Base-by-base conservation (phyloP, 495 filamentous ascomycete genomes). In the Aspergillus taichungensis region DNA sequence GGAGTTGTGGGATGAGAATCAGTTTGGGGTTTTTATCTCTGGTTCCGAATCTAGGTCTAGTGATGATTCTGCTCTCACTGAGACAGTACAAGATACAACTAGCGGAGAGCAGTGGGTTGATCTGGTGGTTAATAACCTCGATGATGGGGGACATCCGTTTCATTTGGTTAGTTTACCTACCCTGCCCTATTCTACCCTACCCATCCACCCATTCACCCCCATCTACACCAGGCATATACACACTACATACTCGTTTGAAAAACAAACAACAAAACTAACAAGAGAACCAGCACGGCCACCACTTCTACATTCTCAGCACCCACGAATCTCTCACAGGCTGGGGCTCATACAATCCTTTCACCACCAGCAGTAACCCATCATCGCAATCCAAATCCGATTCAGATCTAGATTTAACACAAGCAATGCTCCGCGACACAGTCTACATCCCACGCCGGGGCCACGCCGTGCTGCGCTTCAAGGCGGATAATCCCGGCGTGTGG, bases 211-310 rank as follows among this genome's bases (percentile, higher is more conserved):
- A 12, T 29, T 37, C 6, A 9, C 9, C 37, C 18, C 18, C 18
- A 24, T 24, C 18, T 24, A 24, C 18, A 24, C 4, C 18, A 24
- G 2, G 2, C 4, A 24, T 24, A 24, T 24, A 24, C n/a, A 24
- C 18, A 24, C 18, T 4, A n/a, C n/a, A n/a, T n/a, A n/a, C n/a
- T n/a, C n/a, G n/a, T n/a, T n/a, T n/a, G n/a, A 24, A 24, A 24
- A 24, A 1, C 18, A 24, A 14, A n/a, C 13, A 2, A 38, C 10
- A 8, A 38, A 38, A 18, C 30, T 13, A 14, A 32, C 18, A 6
- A 34, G 14, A 33, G 37, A 68, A n/a, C n/a, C 64, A 90, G 38
- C 88, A 94, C 68, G 88, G 88, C 4, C 86, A 94, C 65, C 76
- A 83, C 53, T 92, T 91, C 66, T 89, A 90, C 56, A 69, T 87